phyloP scores from a whole-genome alignment of 192 early-diverging fungal genomes.

The Coemansia sp. region DNA sequence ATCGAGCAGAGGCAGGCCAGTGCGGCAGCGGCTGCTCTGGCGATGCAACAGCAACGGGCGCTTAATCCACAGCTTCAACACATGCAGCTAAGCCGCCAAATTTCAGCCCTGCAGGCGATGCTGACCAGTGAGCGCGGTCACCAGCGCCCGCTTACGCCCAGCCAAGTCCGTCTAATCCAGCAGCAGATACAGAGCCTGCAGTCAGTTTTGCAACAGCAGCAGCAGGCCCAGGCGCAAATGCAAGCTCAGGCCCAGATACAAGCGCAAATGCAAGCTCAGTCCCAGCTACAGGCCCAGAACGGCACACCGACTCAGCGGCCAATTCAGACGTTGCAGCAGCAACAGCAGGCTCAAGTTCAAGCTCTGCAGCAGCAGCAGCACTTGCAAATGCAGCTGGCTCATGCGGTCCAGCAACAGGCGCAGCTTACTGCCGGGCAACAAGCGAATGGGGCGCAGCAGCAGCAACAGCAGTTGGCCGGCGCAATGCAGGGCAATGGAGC shows the following conservation, averaged over 20 bases:
- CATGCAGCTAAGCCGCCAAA: constrained; percentile 20
- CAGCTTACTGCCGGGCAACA: constrained; percentile 18
- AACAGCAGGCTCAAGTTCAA: constrained; percentile 14
- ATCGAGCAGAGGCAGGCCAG: constrained; percentile 46
- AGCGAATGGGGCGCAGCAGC: constrained; percentile 8
- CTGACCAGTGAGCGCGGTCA: constrained; percentile 15
- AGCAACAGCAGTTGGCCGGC: constrained; percentile 9
- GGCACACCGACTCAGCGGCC: constrained; percentile 2
- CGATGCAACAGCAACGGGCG: constrained; percentile 33
- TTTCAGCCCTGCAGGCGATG: constrained; percentile 32
- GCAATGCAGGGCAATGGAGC: constrained; percentile 16
- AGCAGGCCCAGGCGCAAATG: constrained; percentile 17
- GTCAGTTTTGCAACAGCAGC: constrained; percentile 11
- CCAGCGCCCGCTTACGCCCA: constrained; percentile 33
- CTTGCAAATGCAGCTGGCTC: constrained; percentile 13
- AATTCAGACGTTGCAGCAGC: constrained; percentile 2
- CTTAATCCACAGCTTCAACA: constrained; percentile 22
- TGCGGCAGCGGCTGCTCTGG: constrained; percentile 34
- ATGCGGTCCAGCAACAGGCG: constrained; percentile 13
- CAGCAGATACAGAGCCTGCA: constrained; percentile 39
- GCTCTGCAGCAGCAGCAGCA: constrained; percentile 18
- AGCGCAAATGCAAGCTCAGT: constrained; percentile 21
- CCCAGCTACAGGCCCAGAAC: constrained; percentile 1
- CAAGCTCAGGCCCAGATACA: constrained; percentile 16
- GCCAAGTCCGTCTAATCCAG: constrained; percentile 27